These are phyloP conservation scores for Nitzschia sp. DNA, from an alignment of 108 stramenopile species.

Conservation along the genomic window DNA sequence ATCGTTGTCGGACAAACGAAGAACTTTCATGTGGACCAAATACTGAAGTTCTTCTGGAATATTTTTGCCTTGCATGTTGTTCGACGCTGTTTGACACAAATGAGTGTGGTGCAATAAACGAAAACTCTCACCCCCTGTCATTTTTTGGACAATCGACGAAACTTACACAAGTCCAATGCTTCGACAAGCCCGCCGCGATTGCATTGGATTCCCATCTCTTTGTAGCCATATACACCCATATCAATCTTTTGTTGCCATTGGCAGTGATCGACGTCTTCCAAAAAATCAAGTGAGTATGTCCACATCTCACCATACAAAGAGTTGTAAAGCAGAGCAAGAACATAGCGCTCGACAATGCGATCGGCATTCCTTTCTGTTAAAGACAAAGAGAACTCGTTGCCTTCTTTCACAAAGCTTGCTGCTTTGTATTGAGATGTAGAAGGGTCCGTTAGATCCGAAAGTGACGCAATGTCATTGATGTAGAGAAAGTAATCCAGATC, in stretches of 20 bases:
- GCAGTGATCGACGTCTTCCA: constrained; percentile 14
- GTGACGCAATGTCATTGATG: not conserved
- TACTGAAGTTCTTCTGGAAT: constrained; percentile 21
- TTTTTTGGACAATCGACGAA: no score
- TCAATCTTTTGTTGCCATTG: constrained; percentile 13
- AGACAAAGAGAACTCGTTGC: constrained; percentile 8
- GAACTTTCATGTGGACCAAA: constrained; percentile 14
- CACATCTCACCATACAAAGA: constrained; percentile 21
- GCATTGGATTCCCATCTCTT: constrained; percentile 16
- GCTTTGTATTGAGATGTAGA: constrained; percentile 17
- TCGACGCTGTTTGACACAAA: constrained; percentile 8
- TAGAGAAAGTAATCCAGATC: constrained; percentile 1
- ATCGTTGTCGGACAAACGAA: constrained; percentile 24
- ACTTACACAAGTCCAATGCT: constrained; percentile 26
- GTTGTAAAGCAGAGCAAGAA: constrained; percentile 33
- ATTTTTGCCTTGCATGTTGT: constrained; percentile 12
- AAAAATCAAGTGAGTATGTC: constrained; percentile 18
- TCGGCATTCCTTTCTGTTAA: not conserved
- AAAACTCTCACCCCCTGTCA: not conserved
- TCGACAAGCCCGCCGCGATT: constrained; percentile 8
- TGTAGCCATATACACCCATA: not conserved
- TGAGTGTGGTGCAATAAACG: not conserved
- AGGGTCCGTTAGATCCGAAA: not conserved
- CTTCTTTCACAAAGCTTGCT: constrained; percentile 14
- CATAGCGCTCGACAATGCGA: constrained; percentile 26